Conservation (phyloP, 2,329 filamentous ascomycete genomes). For the Microdochium paspali region DNA sequence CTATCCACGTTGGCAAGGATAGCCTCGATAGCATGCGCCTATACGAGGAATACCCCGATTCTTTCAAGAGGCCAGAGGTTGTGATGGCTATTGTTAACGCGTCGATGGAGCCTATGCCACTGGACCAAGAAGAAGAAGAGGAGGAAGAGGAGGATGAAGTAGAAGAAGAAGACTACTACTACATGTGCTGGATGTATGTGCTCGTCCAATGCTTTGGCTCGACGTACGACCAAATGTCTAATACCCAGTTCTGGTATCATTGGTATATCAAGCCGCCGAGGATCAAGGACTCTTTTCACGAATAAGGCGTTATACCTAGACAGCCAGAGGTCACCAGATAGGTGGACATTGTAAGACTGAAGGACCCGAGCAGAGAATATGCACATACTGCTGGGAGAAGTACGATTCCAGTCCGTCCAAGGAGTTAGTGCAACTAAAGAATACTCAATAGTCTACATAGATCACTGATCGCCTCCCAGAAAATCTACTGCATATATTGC, state of each 20-base stretch:
- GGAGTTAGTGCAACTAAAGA: too few species aligned
- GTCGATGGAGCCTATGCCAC: not conserved
- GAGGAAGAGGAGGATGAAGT: not conserved
- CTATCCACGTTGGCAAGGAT: not conserved
- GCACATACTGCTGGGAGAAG: too few species aligned
- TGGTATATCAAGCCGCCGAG: too few species aligned
- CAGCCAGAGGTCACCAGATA: too few species aligned
- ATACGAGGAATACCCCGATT: not conserved
- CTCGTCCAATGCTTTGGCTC: not conserved
- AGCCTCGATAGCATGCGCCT: not conserved
- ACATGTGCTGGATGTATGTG: not conserved
- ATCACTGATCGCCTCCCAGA: too few species aligned
- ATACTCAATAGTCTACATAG: too few species aligned
- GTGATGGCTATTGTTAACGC: not conserved
- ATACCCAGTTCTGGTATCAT: not conserved
- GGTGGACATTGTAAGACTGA: too few species aligned
- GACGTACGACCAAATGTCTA: not conserved
- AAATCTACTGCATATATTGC: too few species aligned
- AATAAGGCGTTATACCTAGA: too few species aligned
- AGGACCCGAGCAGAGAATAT: too few species aligned
- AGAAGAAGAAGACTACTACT: not conserved
- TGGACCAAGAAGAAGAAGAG: not conserved
- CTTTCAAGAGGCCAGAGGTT: not conserved
- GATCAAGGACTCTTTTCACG: too few species aligned
- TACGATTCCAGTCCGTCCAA: too few species aligned